These are phyloP conservation scores for Phialocephala sp. DNA, from an alignment of 2,329 filamentous ascomycete genomes.

Conservation along the genomic window DNA sequence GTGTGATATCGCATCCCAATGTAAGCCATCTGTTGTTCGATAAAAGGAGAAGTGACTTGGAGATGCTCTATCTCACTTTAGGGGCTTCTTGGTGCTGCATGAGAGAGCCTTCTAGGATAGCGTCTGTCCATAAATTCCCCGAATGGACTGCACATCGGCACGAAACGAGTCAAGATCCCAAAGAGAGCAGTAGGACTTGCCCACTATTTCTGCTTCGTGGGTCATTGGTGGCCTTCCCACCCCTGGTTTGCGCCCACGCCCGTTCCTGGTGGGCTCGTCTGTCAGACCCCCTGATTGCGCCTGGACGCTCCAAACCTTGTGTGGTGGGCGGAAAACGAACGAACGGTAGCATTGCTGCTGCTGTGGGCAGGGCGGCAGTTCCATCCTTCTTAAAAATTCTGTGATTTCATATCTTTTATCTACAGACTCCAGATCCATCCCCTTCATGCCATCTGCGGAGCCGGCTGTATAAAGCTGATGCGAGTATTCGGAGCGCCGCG, in stretches of 20 bases:
- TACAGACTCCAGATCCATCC: neutral
- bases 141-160: neutral
- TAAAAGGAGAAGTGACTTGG: neutral
- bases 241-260: neutral
- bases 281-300: constrained; percentile 1
- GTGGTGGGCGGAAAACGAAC: neutral
- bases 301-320: constrained; percentile 2
- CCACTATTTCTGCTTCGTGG: neutral
- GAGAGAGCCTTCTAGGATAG: neutral
- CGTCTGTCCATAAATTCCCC: constrained; percentile 1
- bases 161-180: too few relatives aligned
- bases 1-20: neutral
- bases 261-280: neutral
- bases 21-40: neutral
- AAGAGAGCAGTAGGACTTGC: too few relatives aligned
- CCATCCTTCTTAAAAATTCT: constrained; percentile 1
- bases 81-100: constrained; percentile 4
- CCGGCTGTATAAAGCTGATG: neutral
- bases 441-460: neutral
- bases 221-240: neutral
- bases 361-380: neutral
- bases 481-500: neutral
- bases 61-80: neutral
- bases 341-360: neutral
- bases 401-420: constrained; percentile 9